Conservation (phyloP, 2,329 filamentous ascomycete genomes). For the Paraphoma chrysanthemicola region DNA sequence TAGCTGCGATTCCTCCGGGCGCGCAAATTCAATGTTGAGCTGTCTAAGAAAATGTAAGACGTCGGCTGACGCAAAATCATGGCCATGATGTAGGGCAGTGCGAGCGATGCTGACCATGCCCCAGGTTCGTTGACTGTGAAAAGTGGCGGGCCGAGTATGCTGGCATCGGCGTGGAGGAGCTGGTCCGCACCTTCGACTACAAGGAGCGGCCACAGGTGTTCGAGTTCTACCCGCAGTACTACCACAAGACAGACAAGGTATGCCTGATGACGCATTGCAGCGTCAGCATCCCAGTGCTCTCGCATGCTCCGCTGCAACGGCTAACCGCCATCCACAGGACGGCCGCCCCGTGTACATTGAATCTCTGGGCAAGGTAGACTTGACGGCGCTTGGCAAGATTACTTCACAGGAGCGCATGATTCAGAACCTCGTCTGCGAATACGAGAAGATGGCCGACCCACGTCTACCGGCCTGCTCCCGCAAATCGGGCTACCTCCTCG, state of each 20-base stretch:
- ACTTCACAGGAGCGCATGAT: slow-evolving; percentile 93
- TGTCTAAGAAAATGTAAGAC: slow-evolving; percentile 85
- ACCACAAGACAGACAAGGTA: slow-evolving; percentile 92
- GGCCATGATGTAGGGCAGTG: neutral
- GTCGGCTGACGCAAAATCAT: neutral
- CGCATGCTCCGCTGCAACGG: neutral
- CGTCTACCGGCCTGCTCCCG: slow-evolving; percentile 94
- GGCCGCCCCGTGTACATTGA: slow-evolving; percentile 98
- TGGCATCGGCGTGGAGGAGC: slow-evolving; percentile 71
- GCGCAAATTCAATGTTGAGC: slow-evolving; percentile 89
- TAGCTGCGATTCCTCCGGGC: slow-evolving; percentile 90
- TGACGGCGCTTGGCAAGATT: slow-evolving; percentile 90
- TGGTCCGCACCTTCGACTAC: slow-evolving; percentile 84
- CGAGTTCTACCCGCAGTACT: slow-evolving; percentile 97
- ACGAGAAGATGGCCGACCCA: slow-evolving; percentile 93
- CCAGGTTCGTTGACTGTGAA: slow-evolving; percentile 88
- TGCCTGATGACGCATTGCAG: slow-evolving; percentile 6
- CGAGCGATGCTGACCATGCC: slow-evolving; percentile 30
- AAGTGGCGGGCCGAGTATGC: slow-evolving; percentile 89
- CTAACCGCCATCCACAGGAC: slow-evolving; percentile 65
- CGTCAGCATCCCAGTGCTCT: neutral
- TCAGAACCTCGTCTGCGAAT: slow-evolving; percentile 94
- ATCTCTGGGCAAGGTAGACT: slow-evolving; percentile 90
- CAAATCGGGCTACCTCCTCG: slow-evolving; percentile 85
- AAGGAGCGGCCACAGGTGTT: slow-evolving; percentile 82